Conservation (phyloP, 306 rosid species). For the Cicer pinnatifidum region DNA sequence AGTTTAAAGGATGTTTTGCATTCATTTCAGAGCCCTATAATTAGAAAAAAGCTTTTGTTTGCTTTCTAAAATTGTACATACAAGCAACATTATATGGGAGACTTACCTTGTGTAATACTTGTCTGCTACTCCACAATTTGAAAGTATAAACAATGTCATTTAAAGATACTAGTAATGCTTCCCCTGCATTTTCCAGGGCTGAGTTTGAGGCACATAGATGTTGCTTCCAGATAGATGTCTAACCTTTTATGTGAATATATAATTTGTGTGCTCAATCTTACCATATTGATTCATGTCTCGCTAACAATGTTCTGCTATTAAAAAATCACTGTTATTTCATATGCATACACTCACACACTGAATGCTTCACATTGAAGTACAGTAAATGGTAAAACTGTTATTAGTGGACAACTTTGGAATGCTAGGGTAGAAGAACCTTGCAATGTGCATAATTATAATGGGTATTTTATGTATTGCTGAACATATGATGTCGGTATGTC, state of each 20-base stretch:
- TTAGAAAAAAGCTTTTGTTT: slow-evolving; percentile 39
- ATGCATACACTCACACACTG: not conserved
- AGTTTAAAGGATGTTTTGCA: slow-evolving; percentile 44
- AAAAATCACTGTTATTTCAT: slow-evolving; percentile 22
- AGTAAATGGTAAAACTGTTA: slow-evolving; percentile 25
- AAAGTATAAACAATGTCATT: slow-evolving; percentile 53
- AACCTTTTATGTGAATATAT: slow-evolving; percentile 49
- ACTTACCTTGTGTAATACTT: slow-evolving; percentile 35
- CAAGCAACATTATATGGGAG: slow-evolving; percentile 31
- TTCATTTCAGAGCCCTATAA: slow-evolving; percentile 14
- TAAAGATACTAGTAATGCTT: slow-evolving; percentile 61
- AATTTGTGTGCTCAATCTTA: slow-evolving; percentile 49
- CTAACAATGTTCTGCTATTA: slow-evolving; percentile 38
- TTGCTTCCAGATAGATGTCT: slow-evolving; percentile 63
- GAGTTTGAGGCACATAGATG: slow-evolving; percentile 63
- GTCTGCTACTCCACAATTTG: slow-evolving; percentile 47
- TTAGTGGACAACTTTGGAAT: slow-evolving; percentile 28
- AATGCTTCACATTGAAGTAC: slow-evolving; percentile 35
- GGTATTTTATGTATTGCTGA: slow-evolving; percentile 12
- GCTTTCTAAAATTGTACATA: slow-evolving; percentile 44
- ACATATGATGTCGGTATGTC: not conserved
- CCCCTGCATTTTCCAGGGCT: slow-evolving; percentile 80
- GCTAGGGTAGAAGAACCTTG: slow-evolving; percentile 30
- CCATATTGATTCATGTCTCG: slow-evolving; percentile 40
- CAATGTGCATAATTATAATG: slow-evolving; percentile 6